Conservation (phyloP, 768 basidiomycete species). For the Antrodiella citrinella region DNA sequence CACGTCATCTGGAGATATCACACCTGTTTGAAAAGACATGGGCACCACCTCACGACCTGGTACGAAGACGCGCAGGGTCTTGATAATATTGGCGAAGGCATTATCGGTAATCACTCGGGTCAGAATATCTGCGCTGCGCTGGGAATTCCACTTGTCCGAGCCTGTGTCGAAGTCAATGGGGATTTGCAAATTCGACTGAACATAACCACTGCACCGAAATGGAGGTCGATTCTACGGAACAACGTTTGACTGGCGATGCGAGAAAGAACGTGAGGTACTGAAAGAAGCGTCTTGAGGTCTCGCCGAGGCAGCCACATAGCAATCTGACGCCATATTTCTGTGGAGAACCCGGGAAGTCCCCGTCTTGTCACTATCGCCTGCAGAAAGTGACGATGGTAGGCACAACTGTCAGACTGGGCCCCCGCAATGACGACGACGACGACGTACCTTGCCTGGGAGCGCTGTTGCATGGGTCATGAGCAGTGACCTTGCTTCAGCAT, state of each 20-base stretch:
- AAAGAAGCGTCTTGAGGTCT: constrained; percentile 57
- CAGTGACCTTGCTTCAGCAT: constrained; percentile 59
- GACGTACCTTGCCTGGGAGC: constrained; percentile 45
- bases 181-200: constrained; percentile 18
- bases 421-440: background rate
- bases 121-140: constrained; percentile 64
- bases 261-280: constrained; percentile 59
- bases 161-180: constrained; percentile 17
- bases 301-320: constrained; percentile 51
- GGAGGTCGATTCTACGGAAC: constrained; percentile 56
- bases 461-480: constrained; percentile 46
- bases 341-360: constrained; percentile 45
- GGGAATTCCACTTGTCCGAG: constrained; percentile 45
- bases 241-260: constrained; percentile 61
- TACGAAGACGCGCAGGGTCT: constrained; percentile 52
- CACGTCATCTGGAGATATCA: constrained; percentile 4
- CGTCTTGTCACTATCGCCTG: constrained; percentile 26
- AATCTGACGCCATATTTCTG: constrained; percentile 68
- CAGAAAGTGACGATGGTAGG: constrained; percentile 19
- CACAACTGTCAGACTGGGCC: constrained; percentile 1
- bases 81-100: constrained; percentile 48
- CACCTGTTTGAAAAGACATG: constrained; percentile 61
- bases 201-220: constrained; percentile 38
- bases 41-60: constrained; percentile 40
- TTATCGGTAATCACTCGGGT: constrained; percentile 56